phyloP scores from a whole-genome alignment of 306 rosid species.

The Corylus avellana region DNA sequence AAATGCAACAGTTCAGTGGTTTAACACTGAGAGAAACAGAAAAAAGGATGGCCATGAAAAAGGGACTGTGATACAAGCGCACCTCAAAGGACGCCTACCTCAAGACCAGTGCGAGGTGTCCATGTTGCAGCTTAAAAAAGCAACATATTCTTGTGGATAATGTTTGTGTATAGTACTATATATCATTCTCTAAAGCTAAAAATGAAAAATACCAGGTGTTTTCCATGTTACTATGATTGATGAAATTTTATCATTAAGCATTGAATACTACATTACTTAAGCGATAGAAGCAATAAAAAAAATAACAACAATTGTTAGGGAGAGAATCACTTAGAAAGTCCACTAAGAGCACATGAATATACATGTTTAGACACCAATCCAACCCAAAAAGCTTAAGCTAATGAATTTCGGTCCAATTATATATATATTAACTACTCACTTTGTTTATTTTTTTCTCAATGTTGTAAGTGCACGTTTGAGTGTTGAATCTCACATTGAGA shows the following conservation, averaged over 20 bases:
- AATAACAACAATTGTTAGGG: no score
- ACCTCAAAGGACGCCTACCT: neutral
- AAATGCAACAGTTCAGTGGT: neutral
- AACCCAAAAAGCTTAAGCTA: no score
- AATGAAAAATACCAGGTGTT: neutral
- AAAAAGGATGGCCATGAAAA: neutral
- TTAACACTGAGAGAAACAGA: slow-evolving; percentile 5
- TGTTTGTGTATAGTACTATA: neutral
- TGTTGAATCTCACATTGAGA: no score
- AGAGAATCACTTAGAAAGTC: no score
- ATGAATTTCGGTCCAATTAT: no score
- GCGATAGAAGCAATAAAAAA: slow-evolving; percentile 7
- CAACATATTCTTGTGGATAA: neutral
- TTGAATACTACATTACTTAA: slow-evolving; percentile 1
- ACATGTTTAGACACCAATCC: no score
- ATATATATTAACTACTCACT: no score
- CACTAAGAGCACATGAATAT: no score
- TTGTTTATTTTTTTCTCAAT: no score
- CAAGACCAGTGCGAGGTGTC: neutral
- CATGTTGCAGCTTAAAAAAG: neutral
- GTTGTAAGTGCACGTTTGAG: no score
- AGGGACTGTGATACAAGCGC: neutral
- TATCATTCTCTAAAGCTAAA: slow-evolving; percentile 15
- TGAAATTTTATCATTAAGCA: slow-evolving; percentile 17
- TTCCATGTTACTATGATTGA: slow-evolving; percentile 18